Conservation (phyloP, 2,329 filamentous ascomycete species). For the Aspergillus tanneri region DNA sequence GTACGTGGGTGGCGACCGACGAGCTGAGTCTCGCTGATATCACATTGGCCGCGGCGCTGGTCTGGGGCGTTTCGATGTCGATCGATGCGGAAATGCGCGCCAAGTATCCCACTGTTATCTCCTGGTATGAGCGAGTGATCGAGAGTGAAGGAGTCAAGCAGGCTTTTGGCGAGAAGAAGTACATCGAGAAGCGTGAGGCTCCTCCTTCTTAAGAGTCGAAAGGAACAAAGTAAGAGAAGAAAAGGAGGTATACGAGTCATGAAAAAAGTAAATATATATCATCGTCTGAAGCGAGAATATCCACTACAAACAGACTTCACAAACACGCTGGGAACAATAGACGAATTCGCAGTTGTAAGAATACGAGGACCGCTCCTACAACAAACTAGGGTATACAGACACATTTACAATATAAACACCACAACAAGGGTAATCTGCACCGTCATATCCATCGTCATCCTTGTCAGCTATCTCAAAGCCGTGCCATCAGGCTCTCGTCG, state of each 20-base stretch:
- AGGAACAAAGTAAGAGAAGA: neutral
- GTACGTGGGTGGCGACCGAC: slow-evolving; percentile 27
- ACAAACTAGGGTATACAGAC: too few relatives aligned
- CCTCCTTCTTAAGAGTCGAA: neutral
- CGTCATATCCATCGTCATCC: neutral
- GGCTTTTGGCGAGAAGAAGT: slow-evolving; percentile 30
- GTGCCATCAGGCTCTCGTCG: slow-evolving; percentile 23
- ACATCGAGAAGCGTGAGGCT: slow-evolving; percentile 23
- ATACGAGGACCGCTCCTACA: too few relatives aligned
- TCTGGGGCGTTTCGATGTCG: slow-evolving; percentile 25
- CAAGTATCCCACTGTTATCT: slow-evolving; percentile 23
- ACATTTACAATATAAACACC: too few relatives aligned
- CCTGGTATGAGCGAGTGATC: slow-evolving; percentile 25
- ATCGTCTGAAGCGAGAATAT: too few relatives aligned
- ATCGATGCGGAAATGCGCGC: slow-evolving; percentile 30
- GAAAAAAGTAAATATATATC: neutral
- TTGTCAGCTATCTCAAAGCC: slow-evolving; percentile 19
- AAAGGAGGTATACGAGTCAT: neutral
- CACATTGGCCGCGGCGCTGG: slow-evolving; percentile 22
- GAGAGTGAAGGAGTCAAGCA: slow-evolving; percentile 25
- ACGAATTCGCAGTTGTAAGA: too few relatives aligned
- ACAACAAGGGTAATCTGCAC: too few relatives aligned
- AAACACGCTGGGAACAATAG: too few relatives aligned
- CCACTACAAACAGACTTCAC: too few relatives aligned
- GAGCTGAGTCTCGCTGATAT: slow-evolving; percentile 33